phyloP scores from a whole-genome alignment of 2,329 filamentous ascomycete genomes.

The Xylaria sp. region DNA sequence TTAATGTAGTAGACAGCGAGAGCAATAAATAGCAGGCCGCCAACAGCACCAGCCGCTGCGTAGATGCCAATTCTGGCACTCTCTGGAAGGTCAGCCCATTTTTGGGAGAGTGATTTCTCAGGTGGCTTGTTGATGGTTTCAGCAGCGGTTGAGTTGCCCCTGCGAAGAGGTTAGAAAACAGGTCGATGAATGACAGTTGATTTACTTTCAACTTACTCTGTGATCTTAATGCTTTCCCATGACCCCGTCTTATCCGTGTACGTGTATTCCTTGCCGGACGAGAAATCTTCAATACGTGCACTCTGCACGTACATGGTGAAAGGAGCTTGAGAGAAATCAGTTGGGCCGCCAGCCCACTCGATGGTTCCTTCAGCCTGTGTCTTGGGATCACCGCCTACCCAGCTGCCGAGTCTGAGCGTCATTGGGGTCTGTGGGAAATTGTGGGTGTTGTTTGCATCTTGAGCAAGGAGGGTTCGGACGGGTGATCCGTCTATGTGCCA shows the following conservation, averaged over 20 bases:
- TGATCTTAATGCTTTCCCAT: conserved; percentile 72
- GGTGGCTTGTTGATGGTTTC: conserved; percentile 55
- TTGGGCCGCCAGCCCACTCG: conserved; percentile 76
- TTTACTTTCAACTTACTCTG: conserved; percentile 57
- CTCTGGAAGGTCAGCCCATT: conserved; percentile 64
- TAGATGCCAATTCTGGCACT: conserved; percentile 66
- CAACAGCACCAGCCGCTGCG: conserved; percentile 59
- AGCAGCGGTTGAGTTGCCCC: conserved; percentile 68
- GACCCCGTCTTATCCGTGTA: conserved; percentile 71
- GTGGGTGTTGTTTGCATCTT: conserved; percentile 69
- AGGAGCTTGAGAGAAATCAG: conserved; percentile 73
- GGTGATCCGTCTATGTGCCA: conserved; percentile 77
- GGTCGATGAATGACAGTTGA: not conserved
- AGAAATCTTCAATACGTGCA: conserved; percentile 65
- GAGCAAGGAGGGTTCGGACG: conserved; percentile 71
- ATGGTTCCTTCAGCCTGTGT: conserved; percentile 66
- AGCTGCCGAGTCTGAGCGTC: conserved; percentile 75
- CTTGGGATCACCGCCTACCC: conserved; percentile 68
- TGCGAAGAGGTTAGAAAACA: conserved; percentile 42
- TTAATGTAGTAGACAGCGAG: conserved; percentile 65
- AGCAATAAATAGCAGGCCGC: conserved; percentile 47
- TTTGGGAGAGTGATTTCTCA: conserved; percentile 60
- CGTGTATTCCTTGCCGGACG: conserved; percentile 72
- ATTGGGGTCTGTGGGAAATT: conserved; percentile 81
- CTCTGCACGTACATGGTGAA: conserved; percentile 81